Evolutionary conservation across 2,329 filamentous ascomycete genomes (phyloP).

Genomic region (Curvularia sp.): DNA sequence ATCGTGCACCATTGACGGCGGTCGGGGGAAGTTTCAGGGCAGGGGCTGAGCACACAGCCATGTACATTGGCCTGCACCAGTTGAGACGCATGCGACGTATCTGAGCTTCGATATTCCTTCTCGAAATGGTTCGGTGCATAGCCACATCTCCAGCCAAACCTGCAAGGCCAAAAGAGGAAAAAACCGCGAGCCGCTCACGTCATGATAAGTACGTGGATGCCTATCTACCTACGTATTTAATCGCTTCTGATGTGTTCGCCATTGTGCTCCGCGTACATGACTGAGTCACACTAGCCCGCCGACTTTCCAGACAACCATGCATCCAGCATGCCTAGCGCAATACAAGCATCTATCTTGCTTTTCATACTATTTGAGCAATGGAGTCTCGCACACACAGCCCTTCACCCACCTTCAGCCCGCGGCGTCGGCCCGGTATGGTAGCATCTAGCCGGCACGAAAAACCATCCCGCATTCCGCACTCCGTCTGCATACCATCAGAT

Average conservation of each 20-base stretch:
- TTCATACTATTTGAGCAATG: neutral
- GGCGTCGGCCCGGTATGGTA: neutral
- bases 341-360: neutral
- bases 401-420: neutral
- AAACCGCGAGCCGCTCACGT: conserved; percentile 9
- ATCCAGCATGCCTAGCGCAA: neutral
- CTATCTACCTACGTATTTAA: neutral
- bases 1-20: neutral
- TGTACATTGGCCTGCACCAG: conserved; percentile 1
- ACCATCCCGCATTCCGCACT: neutral
- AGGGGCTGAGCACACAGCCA: neutral
- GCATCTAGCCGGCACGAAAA: neutral
- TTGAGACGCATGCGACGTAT: conserved; percentile 7
- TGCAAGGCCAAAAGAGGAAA: conserved; percentile 4
- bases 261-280: no score
- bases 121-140: conserved; percentile 4
- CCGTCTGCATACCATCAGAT: neutral
- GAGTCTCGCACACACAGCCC: neutral
- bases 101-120: conserved; percentile 2
- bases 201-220: no score
- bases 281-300: neutral
- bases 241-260: neutral
- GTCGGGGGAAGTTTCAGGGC: conserved; percentile 1
- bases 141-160: conserved; percentile 1
- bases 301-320: neutral